phyloP scores from a whole-genome alignment of 176 grass and related monocot species.

The Oryza meyeriana region DNA sequence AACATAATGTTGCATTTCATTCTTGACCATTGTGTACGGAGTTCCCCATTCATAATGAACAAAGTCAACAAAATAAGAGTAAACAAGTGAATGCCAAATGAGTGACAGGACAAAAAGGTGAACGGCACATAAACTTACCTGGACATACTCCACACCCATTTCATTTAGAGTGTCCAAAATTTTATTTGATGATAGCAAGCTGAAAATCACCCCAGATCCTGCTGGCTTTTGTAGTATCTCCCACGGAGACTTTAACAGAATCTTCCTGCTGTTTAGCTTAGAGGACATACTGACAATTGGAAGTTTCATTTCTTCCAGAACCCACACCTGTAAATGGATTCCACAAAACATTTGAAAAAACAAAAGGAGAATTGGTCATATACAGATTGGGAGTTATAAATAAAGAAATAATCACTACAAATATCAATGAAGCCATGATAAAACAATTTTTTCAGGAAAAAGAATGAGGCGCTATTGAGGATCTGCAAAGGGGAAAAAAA shows the following conservation, averaged over 20 bases:
- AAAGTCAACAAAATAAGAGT: background rate
- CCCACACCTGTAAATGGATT: conserved; percentile 61
- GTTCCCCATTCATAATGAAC: background rate
- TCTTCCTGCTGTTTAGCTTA: conserved; percentile 36
- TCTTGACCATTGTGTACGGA: background rate
- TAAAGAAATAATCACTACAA: background rate
- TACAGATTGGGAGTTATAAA: background rate
- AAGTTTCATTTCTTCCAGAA: conserved; percentile 70
- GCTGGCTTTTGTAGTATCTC: conserved; percentile 68
- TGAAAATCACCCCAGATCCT: conserved; percentile 71
- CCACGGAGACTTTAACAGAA: conserved; percentile 78
- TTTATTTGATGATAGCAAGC: conserved; percentile 58
- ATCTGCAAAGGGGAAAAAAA: background rate
- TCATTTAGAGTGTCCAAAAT: conserved; percentile 60
- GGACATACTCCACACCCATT: conserved; percentile 69
- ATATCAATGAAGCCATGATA: background rate
- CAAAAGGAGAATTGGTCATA: background rate
- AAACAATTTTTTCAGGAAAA: background rate
- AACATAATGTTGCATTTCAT: background rate
- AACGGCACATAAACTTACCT: conserved; percentile 44
- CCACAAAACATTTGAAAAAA: background rate
- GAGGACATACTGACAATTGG: conserved; percentile 62
- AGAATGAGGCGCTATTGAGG: background rate
- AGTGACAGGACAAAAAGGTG: background rate
- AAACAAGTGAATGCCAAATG: background rate